Percentiles rank a stretch among this genome's conserved stretches.
phyloP scores from a whole-genome alignment of 169 alveolate species.

The Plasmodium vivax region DNA sequence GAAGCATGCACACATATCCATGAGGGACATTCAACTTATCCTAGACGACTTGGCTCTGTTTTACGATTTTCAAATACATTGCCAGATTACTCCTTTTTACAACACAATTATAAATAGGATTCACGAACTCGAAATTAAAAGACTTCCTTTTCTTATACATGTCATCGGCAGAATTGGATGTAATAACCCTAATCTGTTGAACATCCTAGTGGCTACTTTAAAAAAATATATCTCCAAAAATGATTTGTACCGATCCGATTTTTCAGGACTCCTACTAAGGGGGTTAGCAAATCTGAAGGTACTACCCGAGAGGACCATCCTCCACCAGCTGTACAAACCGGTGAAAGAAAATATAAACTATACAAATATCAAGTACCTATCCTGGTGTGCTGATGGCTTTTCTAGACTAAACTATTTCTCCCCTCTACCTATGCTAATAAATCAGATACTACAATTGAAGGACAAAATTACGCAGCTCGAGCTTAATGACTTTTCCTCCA shows the following conservation, averaged over 20 bases:
- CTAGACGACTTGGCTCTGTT: slow-evolving; percentile 84
- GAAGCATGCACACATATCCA: slow-evolving; percentile 81
- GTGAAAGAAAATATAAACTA: slow-evolving; percentile 75
- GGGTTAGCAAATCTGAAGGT: slow-evolving; percentile 82
- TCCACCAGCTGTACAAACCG: slow-evolving; percentile 77
- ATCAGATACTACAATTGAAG: slow-evolving; percentile 78
- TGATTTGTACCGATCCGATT: slow-evolving; percentile 80
- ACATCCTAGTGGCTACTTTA: slow-evolving; percentile 75
- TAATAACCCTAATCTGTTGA: slow-evolving; percentile 77
- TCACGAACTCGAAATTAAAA: slow-evolving; percentile 79
- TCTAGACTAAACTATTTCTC: slow-evolving; percentile 76
- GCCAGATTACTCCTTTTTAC: slow-evolving; percentile 77
- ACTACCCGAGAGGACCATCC: slow-evolving; percentile 78
- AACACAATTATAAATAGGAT: slow-evolving; percentile 77
- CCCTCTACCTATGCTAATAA: slow-evolving; percentile 78
- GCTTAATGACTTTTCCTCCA: slow-evolving; percentile 80
- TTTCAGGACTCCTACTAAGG: slow-evolving; percentile 80
- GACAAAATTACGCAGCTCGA: slow-evolving; percentile 81
- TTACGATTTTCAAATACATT: slow-evolving; percentile 84
- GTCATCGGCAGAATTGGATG: slow-evolving; percentile 84
- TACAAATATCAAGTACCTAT: slow-evolving; percentile 82
- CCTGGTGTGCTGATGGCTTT: slow-evolving; percentile 84
- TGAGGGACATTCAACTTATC: slow-evolving; percentile 85
- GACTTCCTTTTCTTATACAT: slow-evolving; percentile 83
- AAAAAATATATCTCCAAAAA: slow-evolving; percentile 67